These are phyloP conservation scores for Verticillium albo-atrum DNA, from an alignment of 2,329 filamentous ascomycete genomes.

Conservation along the genomic window DNA sequence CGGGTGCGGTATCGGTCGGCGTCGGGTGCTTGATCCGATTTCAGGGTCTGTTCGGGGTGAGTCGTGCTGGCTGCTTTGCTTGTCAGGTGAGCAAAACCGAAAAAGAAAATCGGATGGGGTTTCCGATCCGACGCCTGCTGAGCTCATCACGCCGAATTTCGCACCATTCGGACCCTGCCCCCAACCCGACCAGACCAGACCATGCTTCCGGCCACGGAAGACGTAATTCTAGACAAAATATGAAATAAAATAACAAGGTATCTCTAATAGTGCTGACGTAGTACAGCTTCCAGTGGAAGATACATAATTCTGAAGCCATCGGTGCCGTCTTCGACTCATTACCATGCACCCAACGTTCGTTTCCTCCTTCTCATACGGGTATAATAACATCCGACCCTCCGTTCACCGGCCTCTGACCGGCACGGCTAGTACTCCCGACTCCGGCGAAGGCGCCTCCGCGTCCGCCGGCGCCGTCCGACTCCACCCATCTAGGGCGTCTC, in stretches of 20 bases:
- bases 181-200: neutral
- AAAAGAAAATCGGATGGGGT: neutral
- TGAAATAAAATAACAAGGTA: neutral
- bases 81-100: neutral
- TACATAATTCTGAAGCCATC: neutral
- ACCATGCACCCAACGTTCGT: neutral
- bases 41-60: neutral
- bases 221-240: neutral
- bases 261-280: neutral
- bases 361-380: neutral
- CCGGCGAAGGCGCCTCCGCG: neutral
- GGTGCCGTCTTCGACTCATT: neutral
- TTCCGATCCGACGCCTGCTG: neutral
- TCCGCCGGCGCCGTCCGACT: neutral
- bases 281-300: neutral
- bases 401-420: neutral
- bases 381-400: neutral
- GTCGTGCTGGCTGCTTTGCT: no score
- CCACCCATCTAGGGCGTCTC: neutral
- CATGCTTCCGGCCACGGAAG: neutral
- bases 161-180: neutral
- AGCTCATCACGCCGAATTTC: neutral
- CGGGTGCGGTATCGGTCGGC: neutral
- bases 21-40: neutral
- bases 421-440: neutral